Conservation (phyloP, 345 rosid genomes). For the Bruguiera gymnorhiza region DNA sequence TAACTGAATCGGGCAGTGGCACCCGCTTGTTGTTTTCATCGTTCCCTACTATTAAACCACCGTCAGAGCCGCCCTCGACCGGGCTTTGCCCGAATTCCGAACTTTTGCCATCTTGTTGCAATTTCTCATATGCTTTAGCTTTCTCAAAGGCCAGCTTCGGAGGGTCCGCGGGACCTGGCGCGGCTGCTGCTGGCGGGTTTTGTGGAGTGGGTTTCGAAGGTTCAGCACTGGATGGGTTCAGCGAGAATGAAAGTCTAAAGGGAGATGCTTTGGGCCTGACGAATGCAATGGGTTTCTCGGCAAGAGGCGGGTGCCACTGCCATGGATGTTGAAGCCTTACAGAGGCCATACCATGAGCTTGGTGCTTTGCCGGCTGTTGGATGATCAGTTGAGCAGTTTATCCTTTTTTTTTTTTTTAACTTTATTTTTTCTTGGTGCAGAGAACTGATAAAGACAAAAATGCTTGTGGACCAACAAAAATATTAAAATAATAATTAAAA, state of each 20-base stretch:
- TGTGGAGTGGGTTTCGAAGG: constrained; percentile 22
- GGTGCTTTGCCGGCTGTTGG: not conserved
- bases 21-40: constrained; percentile 18
- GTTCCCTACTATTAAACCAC: not conserved
- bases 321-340: constrained; percentile 26
- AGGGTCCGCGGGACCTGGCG: constrained; percentile 40
- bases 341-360: constrained; percentile 9
- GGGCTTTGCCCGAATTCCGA: not conserved
- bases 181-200: constrained; percentile 15
- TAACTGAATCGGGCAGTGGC: constrained; percentile 31
- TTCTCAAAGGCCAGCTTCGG: constrained; percentile 70
- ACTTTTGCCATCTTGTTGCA: not conserved
- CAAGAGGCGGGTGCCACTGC: constrained; percentile 43
- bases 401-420: too few species aligned
- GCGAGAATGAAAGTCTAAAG: constrained; percentile 31
- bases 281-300: constrained; percentile 20
- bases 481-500: too few species aligned
- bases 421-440: too few species aligned
- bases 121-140: constrained; percentile 53
- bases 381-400: not conserved
- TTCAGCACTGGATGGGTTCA: constrained; percentile 25
- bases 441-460: too few species aligned
- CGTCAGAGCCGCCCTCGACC: constrained; percentile 11
- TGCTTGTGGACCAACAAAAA: too few species aligned
- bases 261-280: constrained; percentile 29